Evolutionary conservation across 2,329 filamentous ascomycete genomes (phyloP), one percentile per base, ranked within the genome.

Genomic region (Verticillium klebahnii): DNA sequence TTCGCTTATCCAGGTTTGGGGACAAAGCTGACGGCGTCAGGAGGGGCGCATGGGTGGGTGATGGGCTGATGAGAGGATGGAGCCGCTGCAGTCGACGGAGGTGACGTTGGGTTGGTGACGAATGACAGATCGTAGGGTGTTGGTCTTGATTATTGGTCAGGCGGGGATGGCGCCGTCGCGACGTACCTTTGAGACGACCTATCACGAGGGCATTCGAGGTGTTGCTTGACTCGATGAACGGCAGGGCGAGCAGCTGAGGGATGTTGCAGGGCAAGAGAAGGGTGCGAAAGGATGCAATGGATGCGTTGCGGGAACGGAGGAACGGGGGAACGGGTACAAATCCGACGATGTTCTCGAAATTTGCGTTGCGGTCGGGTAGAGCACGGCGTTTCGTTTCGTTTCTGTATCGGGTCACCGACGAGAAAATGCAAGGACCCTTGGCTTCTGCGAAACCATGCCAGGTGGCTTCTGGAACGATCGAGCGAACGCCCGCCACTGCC

Each of bases 11-110:
- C 31, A 62, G 19, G 61, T 55, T 57, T 50, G 45, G 45, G 12
- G 45, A 23, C 45, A 50, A 29, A 25, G 45, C 45, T 50, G 45
- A 50, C 45, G 52, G 59, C 40, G 40, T 61, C 34, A 54, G 60
- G 32, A 52, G 60, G 57, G 57, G 15, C 25, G 55, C 55, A 57
- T 59, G 23, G 31, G 54, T 25, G 63, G 59, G 54, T 25, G 63
- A 61, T 61, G 50, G 57, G 57, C 61, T 57, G 59, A 56, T 58
- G 23, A 6, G 57, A 61, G 55, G 54, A 37, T 52, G 57, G 58
- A 56, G 39, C 25, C 39, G 12, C 37, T 40, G 57, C 57, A 50
- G 39, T 29, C 40, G 39, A 15, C 25, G 29, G 57, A 57, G 32
- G 34, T 31, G 31, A 23, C n/a, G 17, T 8, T 57, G 19, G 6